Evolutionary conservation across 2,329 filamentous ascomycete species (phyloP).

Genomic region (Nigrospora sphaerica): DNA sequence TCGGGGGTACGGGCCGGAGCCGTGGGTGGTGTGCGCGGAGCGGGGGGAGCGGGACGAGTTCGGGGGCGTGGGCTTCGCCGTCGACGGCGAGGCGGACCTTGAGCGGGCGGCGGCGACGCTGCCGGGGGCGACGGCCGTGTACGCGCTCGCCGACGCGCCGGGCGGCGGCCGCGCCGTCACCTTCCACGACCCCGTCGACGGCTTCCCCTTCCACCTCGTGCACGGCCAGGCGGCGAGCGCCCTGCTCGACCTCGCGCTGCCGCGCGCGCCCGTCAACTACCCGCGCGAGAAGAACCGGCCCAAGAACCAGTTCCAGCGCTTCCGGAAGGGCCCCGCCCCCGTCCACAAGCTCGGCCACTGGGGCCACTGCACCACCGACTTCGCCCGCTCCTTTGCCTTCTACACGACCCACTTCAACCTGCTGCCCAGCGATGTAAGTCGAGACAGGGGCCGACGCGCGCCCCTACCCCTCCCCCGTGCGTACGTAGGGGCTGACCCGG

Average conservation of each 20-base stretch:
- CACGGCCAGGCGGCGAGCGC: conserved; percentile 40
- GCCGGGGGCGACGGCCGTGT: conserved; percentile 37
- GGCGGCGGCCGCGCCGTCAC: conserved; percentile 47
- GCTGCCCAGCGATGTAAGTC: conserved; percentile 37
- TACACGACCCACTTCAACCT: conserved; percentile 44
- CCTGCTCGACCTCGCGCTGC: conserved; percentile 27
- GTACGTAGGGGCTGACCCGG: too few species aligned
- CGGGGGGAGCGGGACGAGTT: conserved; percentile 41
- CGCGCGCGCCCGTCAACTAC: conserved; percentile 38
- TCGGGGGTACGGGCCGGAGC: conserved; percentile 54
- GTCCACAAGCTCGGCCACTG: conserved; percentile 50
- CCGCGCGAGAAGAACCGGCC: conserved; percentile 40
- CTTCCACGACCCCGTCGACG: conserved; percentile 45
- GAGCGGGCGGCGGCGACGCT: conserved; percentile 39
- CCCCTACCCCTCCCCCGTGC: background rate
- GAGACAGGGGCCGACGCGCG: background rate
- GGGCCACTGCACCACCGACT: conserved; percentile 45
- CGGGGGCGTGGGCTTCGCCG: conserved; percentile 50
- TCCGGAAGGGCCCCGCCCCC: conserved; percentile 38
- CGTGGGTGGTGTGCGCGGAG: conserved; percentile 50
- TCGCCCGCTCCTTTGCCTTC: conserved; percentile 40
- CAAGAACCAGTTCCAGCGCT: conserved; percentile 42
- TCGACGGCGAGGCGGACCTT: conserved; percentile 49
- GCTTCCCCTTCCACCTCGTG: conserved; percentile 50
- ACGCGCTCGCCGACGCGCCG: conserved; percentile 40